Evolutionary conservation across 495 filamentous ascomycete species (phyloP).

Genomic region (Aspergillus baeticus): DNA sequence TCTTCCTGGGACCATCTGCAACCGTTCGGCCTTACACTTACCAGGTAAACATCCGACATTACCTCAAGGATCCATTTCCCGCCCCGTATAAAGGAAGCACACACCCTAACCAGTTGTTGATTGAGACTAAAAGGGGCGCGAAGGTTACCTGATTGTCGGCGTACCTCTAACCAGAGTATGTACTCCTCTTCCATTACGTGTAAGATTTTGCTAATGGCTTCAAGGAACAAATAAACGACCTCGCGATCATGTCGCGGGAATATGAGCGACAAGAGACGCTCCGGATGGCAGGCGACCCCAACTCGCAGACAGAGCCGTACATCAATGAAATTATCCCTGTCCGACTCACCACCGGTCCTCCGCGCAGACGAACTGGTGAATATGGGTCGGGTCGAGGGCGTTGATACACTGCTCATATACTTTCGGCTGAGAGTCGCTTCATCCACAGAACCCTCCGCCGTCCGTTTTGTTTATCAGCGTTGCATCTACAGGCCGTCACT

Average conservation of each 20-base stretch:
- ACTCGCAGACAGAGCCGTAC: constrained; percentile 38
- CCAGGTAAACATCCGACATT: constrained; percentile 34
- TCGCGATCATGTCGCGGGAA: constrained; percentile 48
- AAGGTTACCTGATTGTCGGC: constrained; percentile 54
- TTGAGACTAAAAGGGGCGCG: constrained; percentile 39
- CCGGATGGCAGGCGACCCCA: constrained; percentile 42
- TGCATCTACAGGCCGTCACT: background rate
- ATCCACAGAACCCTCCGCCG: background rate
- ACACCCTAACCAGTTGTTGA: constrained; percentile 20
- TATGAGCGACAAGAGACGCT: constrained; percentile 53
- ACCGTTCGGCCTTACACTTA: constrained; percentile 52
- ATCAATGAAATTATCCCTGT: constrained; percentile 53
- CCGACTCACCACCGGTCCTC: constrained; percentile 21
- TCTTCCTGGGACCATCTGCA: constrained; percentile 50
- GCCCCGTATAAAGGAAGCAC: background rate
- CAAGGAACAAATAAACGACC: constrained; percentile 55
- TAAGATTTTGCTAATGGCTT: background rate
- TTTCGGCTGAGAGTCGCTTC: background rate
- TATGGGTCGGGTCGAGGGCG: constrained; percentile 30
- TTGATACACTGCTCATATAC: constrained; percentile 12
- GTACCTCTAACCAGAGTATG: constrained; percentile 51
- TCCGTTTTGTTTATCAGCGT: background rate
- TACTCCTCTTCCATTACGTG: constrained; percentile 3
- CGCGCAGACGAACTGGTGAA: constrained; percentile 30
- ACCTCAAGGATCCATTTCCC: constrained; percentile 1